Evolutionary conservation across 2,329 filamentous ascomycete genomes (phyloP).

Genomic region (Ophiocordyceps camponoti-leonardi): DNA sequence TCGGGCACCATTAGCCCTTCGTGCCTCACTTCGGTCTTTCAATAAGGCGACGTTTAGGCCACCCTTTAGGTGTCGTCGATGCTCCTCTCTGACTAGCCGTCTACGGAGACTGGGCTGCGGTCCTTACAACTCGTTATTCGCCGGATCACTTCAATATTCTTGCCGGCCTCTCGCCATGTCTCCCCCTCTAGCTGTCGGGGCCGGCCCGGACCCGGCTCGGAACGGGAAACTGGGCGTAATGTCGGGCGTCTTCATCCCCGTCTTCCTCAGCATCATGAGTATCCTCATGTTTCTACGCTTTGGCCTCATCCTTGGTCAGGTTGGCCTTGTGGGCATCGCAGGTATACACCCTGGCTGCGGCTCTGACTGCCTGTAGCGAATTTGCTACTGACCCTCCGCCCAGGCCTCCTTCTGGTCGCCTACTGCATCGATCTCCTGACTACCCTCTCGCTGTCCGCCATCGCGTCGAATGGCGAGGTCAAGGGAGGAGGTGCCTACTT

Average conservation of each 20-base stretch:
- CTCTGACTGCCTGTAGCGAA: background rate
- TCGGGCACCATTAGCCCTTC: background rate
- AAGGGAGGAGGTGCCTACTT: slow-evolving; percentile 80
- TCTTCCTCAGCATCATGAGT: slow-evolving; percentile 75
- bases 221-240: slow-evolving; percentile 55
- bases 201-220: slow-evolving; percentile 18
- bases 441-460: slow-evolving; percentile 71
- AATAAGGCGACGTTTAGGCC: no score
- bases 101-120: background rate
- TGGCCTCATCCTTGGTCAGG: slow-evolving; percentile 66
- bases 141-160: background rate
- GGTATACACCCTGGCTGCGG: slow-evolving; percentile 34
- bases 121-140: background rate
- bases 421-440: slow-evolving; percentile 74
- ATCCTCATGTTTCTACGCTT: slow-evolving; percentile 90
- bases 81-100: background rate
- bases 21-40: no score
- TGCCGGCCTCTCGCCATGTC: background rate
- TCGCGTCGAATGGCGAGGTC: slow-evolving; percentile 80
- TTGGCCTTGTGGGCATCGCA: slow-evolving; percentile 64
- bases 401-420: slow-evolving; percentile 56
- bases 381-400: background rate
- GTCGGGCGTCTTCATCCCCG: slow-evolving; percentile 71
- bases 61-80: background rate
- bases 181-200: slow-evolving; percentile 4